phyloP scores from a whole-genome alignment of 495 filamentous ascomycete genomes.

The Aspergillus kassunensis region DNA sequence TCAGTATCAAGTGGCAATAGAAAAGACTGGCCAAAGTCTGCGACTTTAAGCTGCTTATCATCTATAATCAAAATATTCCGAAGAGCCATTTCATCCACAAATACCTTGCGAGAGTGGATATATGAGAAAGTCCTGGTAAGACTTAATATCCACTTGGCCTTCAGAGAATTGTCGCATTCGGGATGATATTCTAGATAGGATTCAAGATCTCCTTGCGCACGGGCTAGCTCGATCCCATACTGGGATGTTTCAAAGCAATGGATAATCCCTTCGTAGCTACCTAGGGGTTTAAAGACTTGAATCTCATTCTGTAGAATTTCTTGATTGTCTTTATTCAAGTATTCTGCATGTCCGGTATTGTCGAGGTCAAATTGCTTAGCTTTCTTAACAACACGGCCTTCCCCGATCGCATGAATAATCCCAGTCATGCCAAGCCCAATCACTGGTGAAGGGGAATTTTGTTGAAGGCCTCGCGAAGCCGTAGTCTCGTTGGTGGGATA shows the following conservation, averaged over 20 bases:
- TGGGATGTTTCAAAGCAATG: slow-evolving; percentile 12
- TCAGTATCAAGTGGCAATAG: slow-evolving; percentile 16
- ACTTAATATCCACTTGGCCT: slow-evolving; percentile 11
- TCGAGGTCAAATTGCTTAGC: slow-evolving; percentile 6
- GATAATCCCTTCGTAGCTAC: slow-evolving; percentile 17
- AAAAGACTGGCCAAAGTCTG: slow-evolving; percentile 18
- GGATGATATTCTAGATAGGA: slow-evolving; percentile 12
- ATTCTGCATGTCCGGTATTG: background rate
- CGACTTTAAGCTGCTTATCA: slow-evolving; percentile 10
- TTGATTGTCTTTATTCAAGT: slow-evolving; percentile 16
- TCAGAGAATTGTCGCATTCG: slow-evolving; percentile 9
- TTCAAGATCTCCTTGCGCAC: slow-evolving; percentile 17
- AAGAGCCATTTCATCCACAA: slow-evolving; percentile 19
- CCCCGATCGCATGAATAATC: slow-evolving; percentile 5
- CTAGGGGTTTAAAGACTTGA: slow-evolving; percentile 15
- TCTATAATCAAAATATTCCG: slow-evolving; percentile 19
- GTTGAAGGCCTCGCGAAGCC: too few species aligned
- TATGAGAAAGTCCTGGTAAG: slow-evolving; percentile 12
- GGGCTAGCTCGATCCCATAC: slow-evolving; percentile 20
- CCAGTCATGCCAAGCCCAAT: slow-evolving; percentile 18
- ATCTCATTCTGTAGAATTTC: slow-evolving; percentile 14
- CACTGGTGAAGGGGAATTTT: too few species aligned
- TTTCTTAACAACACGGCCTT: slow-evolving; percentile 18
- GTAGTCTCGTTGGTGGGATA: too few species aligned
- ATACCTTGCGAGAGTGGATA: slow-evolving; percentile 16